Percentiles rank a stretch among this genome's conserved stretches.
Conservation (phyloP, 2,329 filamentous ascomycete genomes). For the Arthrocladium fulminans region DNA sequence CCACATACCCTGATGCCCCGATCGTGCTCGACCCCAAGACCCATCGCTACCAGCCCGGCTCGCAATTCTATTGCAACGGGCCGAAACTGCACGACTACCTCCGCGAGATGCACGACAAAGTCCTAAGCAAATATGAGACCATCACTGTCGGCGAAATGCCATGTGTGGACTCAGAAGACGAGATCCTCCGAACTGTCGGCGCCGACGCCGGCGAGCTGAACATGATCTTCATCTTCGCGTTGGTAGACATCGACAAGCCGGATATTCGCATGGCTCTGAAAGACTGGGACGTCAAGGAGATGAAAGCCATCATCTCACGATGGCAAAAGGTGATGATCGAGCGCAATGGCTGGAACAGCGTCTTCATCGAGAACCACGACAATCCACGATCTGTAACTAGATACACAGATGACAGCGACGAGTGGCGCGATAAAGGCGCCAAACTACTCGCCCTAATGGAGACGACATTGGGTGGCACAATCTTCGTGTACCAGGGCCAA, state of each 20-base stretch:
- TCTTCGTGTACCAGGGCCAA: conserved; percentile 62
- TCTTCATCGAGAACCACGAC: conserved; percentile 48
- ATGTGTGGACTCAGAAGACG: conserved; percentile 26
- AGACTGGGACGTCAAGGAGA: conserved; percentile 35
- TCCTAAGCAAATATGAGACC: conserved; percentile 30
- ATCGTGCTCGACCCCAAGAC: conserved; percentile 30
- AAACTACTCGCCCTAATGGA: conserved; percentile 41
- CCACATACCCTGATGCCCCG: conserved; percentile 42
- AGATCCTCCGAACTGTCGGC: conserved; percentile 31
- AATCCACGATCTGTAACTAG: conserved; percentile 43
- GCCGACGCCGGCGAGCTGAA: conserved; percentile 29
- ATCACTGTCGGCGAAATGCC: conserved; percentile 37
- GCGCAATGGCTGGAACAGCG: conserved; percentile 42
- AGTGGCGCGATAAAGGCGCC: conserved; percentile 37
- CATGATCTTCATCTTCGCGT: conserved; percentile 37
- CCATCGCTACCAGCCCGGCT: conserved; percentile 39
- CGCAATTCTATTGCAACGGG: conserved; percentile 30
- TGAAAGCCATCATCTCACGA: conserved; percentile 33
- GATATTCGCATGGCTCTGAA: conserved; percentile 25
- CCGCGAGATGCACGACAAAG: conserved; percentile 28
- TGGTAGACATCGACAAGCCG: conserved; percentile 26
- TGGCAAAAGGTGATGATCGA: conserved; percentile 44
- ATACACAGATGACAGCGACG: conserved; percentile 40
- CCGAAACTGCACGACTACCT: conserved; percentile 33
- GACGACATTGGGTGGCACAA: conserved; percentile 44